Evolutionary conservation across 805 yeast species (phyloP).

Genomic region (Candida gorgasii): DNA sequence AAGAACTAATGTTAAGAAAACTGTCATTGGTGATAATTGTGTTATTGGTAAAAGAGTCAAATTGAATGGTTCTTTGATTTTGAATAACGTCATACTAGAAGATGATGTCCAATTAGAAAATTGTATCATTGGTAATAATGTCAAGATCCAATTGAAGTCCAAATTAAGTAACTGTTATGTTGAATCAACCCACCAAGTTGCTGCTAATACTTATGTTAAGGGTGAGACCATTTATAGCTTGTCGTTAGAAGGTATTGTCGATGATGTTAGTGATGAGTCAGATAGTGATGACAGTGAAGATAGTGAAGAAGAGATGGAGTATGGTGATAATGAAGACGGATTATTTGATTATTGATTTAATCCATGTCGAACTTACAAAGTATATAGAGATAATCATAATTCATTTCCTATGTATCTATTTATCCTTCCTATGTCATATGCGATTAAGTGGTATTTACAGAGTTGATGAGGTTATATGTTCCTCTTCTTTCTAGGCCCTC

Average conservation of each 20-base stretch:
- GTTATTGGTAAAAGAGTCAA: slow-evolving; percentile 83
- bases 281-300: slow-evolving; percentile 29
- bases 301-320: slow-evolving; percentile 41
- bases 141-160: slow-evolving; percentile 61
- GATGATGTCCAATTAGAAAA: slow-evolving; percentile 84
- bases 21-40: slow-evolving; percentile 77
- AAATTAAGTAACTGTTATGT: slow-evolving; percentile 80
- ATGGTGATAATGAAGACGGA: slow-evolving; percentile 61
- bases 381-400: background rate
- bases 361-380: background rate
- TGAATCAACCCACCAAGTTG: slow-evolving; percentile 75
- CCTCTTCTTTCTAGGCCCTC: slow-evolving; percentile 11
- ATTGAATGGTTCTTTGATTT: slow-evolving; percentile 79
- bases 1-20: slow-evolving; percentile 80
- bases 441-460: too few relatives aligned
- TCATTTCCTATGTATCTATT: background rate
- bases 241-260: slow-evolving; percentile 43
- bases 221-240: slow-evolving; percentile 57
- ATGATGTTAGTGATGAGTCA: slow-evolving; percentile 29
- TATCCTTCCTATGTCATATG: too few relatives aligned
- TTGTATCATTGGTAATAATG: slow-evolving; percentile 77
- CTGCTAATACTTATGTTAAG: slow-evolving; percentile 53
- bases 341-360: slow-evolving; percentile 39
- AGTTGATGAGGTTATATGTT: too few relatives aligned
- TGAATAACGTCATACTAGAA: slow-evolving; percentile 69